Base-by-base conservation (phyloP, 345 rosid genomes). In the Corymbia maculata region DNA sequence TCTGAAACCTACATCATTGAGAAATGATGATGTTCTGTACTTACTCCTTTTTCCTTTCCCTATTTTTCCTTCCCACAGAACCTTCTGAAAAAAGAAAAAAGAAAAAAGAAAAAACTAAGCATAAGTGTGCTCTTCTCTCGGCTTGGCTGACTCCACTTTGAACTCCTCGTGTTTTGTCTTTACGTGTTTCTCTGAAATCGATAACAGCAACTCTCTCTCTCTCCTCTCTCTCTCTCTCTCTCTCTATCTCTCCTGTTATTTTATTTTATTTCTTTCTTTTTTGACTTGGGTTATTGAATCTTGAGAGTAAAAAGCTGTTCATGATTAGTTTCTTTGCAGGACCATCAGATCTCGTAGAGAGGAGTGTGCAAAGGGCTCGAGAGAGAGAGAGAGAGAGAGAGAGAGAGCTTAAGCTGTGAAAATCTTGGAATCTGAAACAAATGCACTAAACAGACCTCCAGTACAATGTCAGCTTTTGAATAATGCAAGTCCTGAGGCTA, bases 241-340 rank as follows among this genome's bases (percentile, higher is more conserved):
- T 8, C 57, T 22, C 85, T 88, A 68, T 53, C 85, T 17, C 6
- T 61, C 55, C 68, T 42, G 12, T 32, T 30, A 10, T 28, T 51
- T 22, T 68, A 32, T 66, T 70, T 89, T 87, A n/a, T 42, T 49
- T 21, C 24, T 24, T 9, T 14, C 44, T 50, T 75, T 57, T 52
- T 52, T 87, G 30, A 42, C 85, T 87, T 88, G 88, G 86, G 91
- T 90, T 92, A 88, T 90, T 91, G 94, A 88, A 90, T 95, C 93
- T 94, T 93, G 95, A 93, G 94, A 92, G 96, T 94, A 94, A 93
- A 94, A 94, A 90, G 93, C 95, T 93, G 94, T 93, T 92, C 47
- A 75, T 19, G 82, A 75, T 75, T 89, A 93, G 92, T 93, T 90
- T 93, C 91, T 91, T 88, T 91, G 75, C 91, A 94, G 93, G 90